Percentiles rank a stretch among this genome's conserved stretches.
Conservation (phyloP, 345 rosid species). For the Rhodamnia rubescens region DNA sequence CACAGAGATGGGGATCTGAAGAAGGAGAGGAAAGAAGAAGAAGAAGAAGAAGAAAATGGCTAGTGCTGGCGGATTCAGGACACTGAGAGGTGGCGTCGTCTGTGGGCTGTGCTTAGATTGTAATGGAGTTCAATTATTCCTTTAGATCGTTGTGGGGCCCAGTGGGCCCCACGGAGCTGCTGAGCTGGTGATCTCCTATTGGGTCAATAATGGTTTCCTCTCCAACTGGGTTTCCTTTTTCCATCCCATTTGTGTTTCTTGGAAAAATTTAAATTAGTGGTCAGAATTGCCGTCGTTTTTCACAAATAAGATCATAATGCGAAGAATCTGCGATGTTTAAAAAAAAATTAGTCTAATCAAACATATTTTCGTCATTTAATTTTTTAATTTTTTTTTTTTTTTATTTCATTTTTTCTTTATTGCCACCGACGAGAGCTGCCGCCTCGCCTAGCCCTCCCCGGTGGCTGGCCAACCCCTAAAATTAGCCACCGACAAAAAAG, state of each 20-base stretch:
- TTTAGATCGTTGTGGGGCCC: not conserved
- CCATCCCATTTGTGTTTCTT: not conserved
- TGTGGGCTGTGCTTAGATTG: not conserved
- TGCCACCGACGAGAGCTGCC: too few relatives aligned
- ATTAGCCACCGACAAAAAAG: too few relatives aligned
- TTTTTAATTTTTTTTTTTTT: too few relatives aligned
- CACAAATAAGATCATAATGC: too few relatives aligned
- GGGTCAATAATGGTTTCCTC: not conserved
- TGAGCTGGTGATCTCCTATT: not conserved
- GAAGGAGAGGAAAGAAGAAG: not conserved
- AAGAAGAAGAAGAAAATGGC: not conserved
- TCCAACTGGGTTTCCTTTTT: not conserved
- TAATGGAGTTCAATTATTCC: not conserved
- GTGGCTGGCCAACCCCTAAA: too few relatives aligned
- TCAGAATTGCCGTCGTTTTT: too few relatives aligned
- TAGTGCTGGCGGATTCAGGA: not conserved
- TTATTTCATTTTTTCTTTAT: too few relatives aligned
- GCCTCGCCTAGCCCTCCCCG: too few relatives aligned
- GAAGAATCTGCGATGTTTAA: too few relatives aligned
- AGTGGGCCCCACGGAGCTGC: not conserved
- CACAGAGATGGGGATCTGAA: not conserved
- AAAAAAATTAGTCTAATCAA: too few relatives aligned
- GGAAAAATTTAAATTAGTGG: too few relatives aligned
- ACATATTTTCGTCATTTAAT: too few relatives aligned
- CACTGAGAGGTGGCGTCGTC: not conserved